Conservation (phyloP, 768 basidiomycete species). For the Stropharia rugosoannulata region DNA sequence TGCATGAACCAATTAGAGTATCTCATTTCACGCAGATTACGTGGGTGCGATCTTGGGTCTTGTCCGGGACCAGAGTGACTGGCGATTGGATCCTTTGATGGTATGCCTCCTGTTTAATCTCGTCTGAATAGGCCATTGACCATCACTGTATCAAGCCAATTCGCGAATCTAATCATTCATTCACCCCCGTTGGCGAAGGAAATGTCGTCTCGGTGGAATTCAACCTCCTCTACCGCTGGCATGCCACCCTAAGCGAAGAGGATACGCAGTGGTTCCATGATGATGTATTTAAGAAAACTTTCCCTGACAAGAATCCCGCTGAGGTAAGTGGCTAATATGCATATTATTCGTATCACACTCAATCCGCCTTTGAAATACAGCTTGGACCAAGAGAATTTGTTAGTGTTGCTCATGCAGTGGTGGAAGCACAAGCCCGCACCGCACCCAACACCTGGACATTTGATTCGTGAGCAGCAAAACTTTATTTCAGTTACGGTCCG, state of each 20-base stretch:
- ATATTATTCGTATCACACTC: neutral
- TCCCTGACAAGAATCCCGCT: constrained; percentile 38
- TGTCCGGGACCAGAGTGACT: constrained; percentile 57
- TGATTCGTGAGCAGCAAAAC: constrained; percentile 35
- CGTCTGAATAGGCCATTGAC: neutral
- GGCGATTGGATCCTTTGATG: constrained; percentile 70
- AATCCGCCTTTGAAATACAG: constrained; percentile 15
- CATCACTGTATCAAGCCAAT: constrained; percentile 35
- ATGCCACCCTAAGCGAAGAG: constrained; percentile 53
- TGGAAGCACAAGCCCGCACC: constrained; percentile 18
- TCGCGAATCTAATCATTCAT: constrained; percentile 48
- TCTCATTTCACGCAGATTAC: constrained; percentile 45
- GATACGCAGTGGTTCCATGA: constrained; percentile 57
- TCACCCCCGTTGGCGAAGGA: constrained; percentile 66
- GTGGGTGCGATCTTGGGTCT: constrained; percentile 74
- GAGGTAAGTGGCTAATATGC: constrained; percentile 27
- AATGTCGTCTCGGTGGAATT: constrained; percentile 80
- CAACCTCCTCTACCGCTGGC: constrained; percentile 66
- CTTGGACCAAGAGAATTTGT: constrained; percentile 39
- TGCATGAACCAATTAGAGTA: neutral
- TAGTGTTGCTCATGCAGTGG: constrained; percentile 26
- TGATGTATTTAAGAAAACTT: constrained; percentile 40
- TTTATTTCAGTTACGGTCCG: neutral
- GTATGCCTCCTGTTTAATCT: constrained; percentile 29
- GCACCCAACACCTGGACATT: constrained; percentile 57